Conservation (phyloP, 75 land plant genomes). For the Azolla pinnata region DNA sequence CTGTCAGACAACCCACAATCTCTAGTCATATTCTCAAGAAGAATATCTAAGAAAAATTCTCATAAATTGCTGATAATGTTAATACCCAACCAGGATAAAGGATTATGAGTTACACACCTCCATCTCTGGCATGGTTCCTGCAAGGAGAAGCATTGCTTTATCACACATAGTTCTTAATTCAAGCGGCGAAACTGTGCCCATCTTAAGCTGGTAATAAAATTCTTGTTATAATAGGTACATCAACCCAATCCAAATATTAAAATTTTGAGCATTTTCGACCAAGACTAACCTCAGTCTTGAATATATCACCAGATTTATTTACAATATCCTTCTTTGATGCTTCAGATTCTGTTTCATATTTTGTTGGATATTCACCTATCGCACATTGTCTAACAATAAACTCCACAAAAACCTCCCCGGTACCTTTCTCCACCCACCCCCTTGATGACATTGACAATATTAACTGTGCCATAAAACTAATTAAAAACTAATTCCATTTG, state of each 20-base stretch:
- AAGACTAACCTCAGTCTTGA: conserved; percentile 48
- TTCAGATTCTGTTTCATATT: conserved; percentile 29
- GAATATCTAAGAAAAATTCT: no score
- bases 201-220: conserved; percentile 38
- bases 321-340: conserved; percentile 15
- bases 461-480: conserved; percentile 39
- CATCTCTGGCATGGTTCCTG: conserved; percentile 82
- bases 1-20: no score
- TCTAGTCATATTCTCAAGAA: no score
- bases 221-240: background rate
- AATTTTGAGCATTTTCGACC: no score
- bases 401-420: conserved; percentile 72
- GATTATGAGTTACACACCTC: conserved; percentile 78
- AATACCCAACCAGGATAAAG: no score
- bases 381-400: conserved; percentile 80
- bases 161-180: conserved; percentile 73
- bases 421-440: conserved; percentile 53
- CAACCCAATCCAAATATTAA: background rate
- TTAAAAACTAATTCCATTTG: background rate
- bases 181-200: conserved; percentile 44
- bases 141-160: conserved; percentile 71
- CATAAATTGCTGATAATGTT: no score
- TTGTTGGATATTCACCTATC: conserved; percentile 40
- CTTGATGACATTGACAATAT: conserved; percentile 86
- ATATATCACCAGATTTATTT: conserved; percentile 19